A percentile compares a stretch with the other conserved stretches of the same genome.
These are phyloP conservation scores for Apiotrichum brassicae DNA, from an alignment of 1,284 basidiomycete species.

Conservation along the genomic window DNA sequence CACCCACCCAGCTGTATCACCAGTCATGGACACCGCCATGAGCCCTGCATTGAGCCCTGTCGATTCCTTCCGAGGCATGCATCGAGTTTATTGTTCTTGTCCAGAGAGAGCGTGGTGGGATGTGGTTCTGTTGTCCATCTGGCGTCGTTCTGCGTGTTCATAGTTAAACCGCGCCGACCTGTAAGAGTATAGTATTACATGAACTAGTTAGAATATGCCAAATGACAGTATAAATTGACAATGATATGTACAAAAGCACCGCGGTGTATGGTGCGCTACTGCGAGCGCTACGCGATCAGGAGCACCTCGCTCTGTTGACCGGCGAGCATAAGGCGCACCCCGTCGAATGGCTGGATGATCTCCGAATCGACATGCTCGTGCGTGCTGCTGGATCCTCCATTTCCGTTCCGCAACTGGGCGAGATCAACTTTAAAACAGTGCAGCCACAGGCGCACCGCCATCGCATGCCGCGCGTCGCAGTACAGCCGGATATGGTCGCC, in stretches of 20 bases:
- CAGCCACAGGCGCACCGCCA: conserved; percentile 35
- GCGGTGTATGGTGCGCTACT: no score
- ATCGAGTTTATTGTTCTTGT: neutral
- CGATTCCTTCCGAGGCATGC: neutral
- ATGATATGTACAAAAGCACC: no score
- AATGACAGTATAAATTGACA: no score
- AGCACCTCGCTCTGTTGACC: conserved; percentile 34
- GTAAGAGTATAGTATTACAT: no score
- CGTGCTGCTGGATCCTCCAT: neutral
- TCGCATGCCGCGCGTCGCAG: conserved; percentile 25
- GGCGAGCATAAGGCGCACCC: conserved; percentile 27
- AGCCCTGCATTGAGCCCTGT: conserved; percentile 2
- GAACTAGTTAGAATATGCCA: no score
- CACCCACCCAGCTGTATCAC: conserved; percentile 2
- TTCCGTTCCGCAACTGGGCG: neutral
- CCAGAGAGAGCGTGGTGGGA: no score
- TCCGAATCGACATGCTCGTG: neutral
- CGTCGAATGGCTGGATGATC: conserved; percentile 18
- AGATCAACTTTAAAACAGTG: conserved; percentile 13
- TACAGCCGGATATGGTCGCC: conserved; percentile 41
- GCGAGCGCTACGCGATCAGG: conserved; percentile 24
- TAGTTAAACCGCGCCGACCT: no score
- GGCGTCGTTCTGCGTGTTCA: no score
- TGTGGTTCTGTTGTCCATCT: no score
- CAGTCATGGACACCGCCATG: neutral